Evolutionary conservation across 768 basidiomycete species (phyloP), one percentile per base, ranked within the genome.

Genomic region (Serendipita sp.): DNA sequence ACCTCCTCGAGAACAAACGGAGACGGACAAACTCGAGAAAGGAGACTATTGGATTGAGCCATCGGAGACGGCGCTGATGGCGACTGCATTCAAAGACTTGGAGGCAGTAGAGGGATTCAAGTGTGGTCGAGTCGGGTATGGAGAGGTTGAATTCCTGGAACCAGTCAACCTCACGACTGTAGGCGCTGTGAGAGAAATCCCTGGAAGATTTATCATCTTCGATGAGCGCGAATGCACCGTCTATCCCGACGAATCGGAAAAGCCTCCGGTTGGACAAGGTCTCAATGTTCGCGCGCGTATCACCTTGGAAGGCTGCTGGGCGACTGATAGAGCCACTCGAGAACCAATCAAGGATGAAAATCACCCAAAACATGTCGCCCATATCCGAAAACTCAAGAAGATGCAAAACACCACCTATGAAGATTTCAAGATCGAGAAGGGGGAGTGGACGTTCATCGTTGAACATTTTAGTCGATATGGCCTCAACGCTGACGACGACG

Each of bases 31-130:
- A 60, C 78, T 82, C 16, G 80, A 84, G 64, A 83, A 92, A 65
- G 96, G 94, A 43, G 90, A 96, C 64, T 99, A 98, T 74, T 97
- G 84, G 80, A 82, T 87, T 63, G 84, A 84, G 66, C 96, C 96
- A 13, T 81, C 84, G 61, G 74, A 97, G 63, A 75, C 79, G 34
- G 80, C 79, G 33, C 81, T 98, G 65, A 82, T 84, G 69, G 81
- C 82, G 63, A 76, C 80, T 26, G 81, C 88, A 20, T 83, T 86
- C 69, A 81, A 85, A 66, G 82, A 90, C 62, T 75, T 98, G 26
- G 81, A 82, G 4, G 74, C 83, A 17, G 84, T 93, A 69, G 75
- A 80, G 63, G 83, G 83, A 66, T 82, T 99, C 67, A 78, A 86
- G 22, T 91, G 96, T 45, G 92, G 93, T 7, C 86, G 95, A n/a